A percentile compares a stretch with the other conserved stretches of the same genome.
Conservation (phyloP, 2,329 filamentous ascomycete species). For the Alternaria atra region DNA sequence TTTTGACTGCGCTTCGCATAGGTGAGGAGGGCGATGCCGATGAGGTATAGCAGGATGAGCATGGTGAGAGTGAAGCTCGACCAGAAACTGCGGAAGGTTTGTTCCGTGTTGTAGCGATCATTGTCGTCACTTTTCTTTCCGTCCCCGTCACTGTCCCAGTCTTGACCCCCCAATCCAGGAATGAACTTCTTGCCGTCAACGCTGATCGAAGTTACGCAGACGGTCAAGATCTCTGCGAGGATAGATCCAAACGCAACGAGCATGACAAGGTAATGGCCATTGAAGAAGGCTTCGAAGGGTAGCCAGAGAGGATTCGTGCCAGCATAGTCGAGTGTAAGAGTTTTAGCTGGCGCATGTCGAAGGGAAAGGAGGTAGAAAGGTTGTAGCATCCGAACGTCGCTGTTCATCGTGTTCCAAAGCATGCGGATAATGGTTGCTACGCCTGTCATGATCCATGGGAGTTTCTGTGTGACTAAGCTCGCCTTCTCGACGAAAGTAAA, state of each 20-base stretch:
- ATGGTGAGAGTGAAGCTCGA: conserved; percentile 69
- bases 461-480: conserved; percentile 65
- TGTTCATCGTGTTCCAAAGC: conserved; percentile 73
- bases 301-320: conserved; percentile 74
- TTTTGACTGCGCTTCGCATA: conserved; percentile 71
- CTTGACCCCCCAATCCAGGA: conserved; percentile 34
- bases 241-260: conserved; percentile 75
- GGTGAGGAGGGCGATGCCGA: conserved; percentile 66
- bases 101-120: conserved; percentile 48
- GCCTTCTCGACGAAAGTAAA: conserved; percentile 67
- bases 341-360: conserved; percentile 71
- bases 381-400: conserved; percentile 75
- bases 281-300: conserved; percentile 68
- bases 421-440: conserved; percentile 74
- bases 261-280: conserved; percentile 71
- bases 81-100: conserved; percentile 69
- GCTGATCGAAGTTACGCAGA: conserved; percentile 72
- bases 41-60: conserved; percentile 72
- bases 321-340: conserved; percentile 76
- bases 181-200: conserved; percentile 71
- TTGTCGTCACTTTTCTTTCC: not conserved
- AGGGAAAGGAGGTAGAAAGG: conserved; percentile 75
- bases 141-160: conserved; percentile 20
- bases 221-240: conserved; percentile 76
- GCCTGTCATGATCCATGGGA: conserved; percentile 72